Evolutionary conservation across 495 filamentous ascomycete species (phyloP), one percentile per base, ranked within the genome.

Genomic region (Staphylotrichum longicolle): DNA sequence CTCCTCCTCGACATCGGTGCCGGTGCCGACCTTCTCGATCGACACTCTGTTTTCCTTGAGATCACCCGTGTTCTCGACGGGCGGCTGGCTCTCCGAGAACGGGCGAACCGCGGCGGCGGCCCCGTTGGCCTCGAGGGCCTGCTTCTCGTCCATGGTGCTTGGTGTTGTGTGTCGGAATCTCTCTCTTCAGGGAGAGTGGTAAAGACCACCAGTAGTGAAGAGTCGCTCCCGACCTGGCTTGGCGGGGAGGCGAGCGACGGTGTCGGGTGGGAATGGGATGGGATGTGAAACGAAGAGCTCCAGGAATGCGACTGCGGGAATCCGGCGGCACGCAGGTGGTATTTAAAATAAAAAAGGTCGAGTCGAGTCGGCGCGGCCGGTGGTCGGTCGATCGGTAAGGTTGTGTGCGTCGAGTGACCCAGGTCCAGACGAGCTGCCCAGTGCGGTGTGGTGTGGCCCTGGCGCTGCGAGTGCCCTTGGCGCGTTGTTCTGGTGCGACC

Each of bases 131-230:
- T 63, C 60, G 46, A 64, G 40, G 37, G 51, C 40, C 39, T 50
- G 27, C 59, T 72, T 72, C 53, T 69, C 70, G 41, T 58, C 67
- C 70, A 72, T 72, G 58, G 7, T 57, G 62, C 7, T 39, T 45
- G 20, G 34, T 14, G 39, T 33, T 47, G 34, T 47, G 32, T 41
- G 39, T 30, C 41, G 57, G 41, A 8, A 35, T 53, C 41, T 40
- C 15, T 27, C 39, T 15, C 20, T 27, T 27, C 20, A 27, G 20
- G 20, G 20, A 39, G 27, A 39, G 39, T 45, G 15, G 4, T 12
- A n/a, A 44, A 30, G 39, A 52, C 54, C 51, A 41, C 48, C 61
- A 58, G 33, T 35, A 27, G 20, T 27, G 42, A 32, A 47, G 50
- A 30, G 20, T 37, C 15, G 39, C 57, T 59, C 46, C 46, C 47